phyloP scores from a whole-genome alignment of 345 rosid genomes.

The Bruguiera gymnorhiza region DNA sequence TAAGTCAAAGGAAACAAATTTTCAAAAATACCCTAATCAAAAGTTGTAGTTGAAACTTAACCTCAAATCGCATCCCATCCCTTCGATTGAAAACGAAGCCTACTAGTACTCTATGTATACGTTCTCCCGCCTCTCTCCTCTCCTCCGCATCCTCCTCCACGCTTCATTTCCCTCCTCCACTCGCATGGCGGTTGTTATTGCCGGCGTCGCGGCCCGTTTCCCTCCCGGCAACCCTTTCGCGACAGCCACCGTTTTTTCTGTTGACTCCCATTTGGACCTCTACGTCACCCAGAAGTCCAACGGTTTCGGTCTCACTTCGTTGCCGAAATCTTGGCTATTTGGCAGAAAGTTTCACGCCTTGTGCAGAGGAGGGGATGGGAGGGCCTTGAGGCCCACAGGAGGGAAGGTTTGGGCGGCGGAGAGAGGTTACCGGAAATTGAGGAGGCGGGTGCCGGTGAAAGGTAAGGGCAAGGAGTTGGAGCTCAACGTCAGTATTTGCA shows the following conservation, averaged over 20 bases:
- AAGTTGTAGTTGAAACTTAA: too few species aligned
- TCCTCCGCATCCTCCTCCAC: constrained; percentile 33
- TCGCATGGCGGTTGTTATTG: constrained; percentile 46
- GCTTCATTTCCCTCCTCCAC: constrained; percentile 18
- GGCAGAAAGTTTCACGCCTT: constrained; percentile 40
- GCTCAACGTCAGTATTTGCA: constrained; percentile 75
- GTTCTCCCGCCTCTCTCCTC: constrained; percentile 44
- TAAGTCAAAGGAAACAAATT: too few species aligned
- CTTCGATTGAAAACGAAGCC: too few species aligned
- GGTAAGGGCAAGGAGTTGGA: constrained; percentile 55
- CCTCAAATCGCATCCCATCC: too few species aligned
- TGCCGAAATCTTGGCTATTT: constrained; percentile 19
- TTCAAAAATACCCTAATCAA: too few species aligned
- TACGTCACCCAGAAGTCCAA: constrained; percentile 6
- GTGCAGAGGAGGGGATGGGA: constrained; percentile 27
- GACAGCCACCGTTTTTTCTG: neutral
- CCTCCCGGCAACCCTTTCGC: constrained; percentile 9
- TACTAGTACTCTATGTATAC: constrained; percentile 12
- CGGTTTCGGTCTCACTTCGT: constrained; percentile 19
- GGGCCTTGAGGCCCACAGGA: constrained; percentile 11
- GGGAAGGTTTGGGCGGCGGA: constrained; percentile 34
- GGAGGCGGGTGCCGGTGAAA: constrained; percentile 41
- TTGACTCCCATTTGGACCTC: constrained; percentile 2
- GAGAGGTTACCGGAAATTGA: constrained; percentile 68
- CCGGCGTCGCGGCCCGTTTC: constrained; percentile 41